Conservation (phyloP, 1,284 basidiomycete species). For the Naganishia albida region DNA sequence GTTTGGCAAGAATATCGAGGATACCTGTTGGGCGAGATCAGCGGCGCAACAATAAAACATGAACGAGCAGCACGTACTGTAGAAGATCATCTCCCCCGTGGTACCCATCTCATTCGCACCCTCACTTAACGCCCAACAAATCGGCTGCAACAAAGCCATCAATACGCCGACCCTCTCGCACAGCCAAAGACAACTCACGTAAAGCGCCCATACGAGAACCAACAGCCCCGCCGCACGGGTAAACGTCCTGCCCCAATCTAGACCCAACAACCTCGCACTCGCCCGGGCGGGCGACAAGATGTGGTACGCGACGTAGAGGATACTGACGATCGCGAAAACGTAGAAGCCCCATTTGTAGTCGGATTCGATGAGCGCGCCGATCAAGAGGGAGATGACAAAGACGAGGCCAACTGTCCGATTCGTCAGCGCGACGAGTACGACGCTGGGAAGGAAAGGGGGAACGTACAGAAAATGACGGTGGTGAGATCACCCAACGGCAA, state of each 20-base stretch:
- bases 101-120: conserved; percentile 24
- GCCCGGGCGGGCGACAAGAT: conserved; percentile 13
- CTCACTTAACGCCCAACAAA: conserved; percentile 25
- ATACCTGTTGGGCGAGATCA: neutral
- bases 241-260: conserved; percentile 21
- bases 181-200: neutral
- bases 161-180: neutral
- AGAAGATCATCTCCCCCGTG: conserved; percentile 24
- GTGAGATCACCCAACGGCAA: conserved; percentile 25
- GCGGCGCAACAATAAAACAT: neutral
- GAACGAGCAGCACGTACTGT: conserved; percentile 8
- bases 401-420: conserved; percentile 1
- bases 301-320: conserved; percentile 15
- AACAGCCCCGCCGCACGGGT: neutral
- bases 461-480: conserved; percentile 15
- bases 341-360: conserved; percentile 24
- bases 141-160: neutral
- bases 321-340: conserved; percentile 1
- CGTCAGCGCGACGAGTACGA: neutral
- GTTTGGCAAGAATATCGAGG: conserved; percentile 24
- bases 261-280: conserved; percentile 11
- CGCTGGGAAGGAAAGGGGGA: neutral
- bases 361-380: conserved; percentile 17
- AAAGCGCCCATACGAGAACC: conserved; percentile 14
- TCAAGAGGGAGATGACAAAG: conserved; percentile 4